Conservation (phyloP, 768 basidiomycete species). For the Russula brevipes region DNA sequence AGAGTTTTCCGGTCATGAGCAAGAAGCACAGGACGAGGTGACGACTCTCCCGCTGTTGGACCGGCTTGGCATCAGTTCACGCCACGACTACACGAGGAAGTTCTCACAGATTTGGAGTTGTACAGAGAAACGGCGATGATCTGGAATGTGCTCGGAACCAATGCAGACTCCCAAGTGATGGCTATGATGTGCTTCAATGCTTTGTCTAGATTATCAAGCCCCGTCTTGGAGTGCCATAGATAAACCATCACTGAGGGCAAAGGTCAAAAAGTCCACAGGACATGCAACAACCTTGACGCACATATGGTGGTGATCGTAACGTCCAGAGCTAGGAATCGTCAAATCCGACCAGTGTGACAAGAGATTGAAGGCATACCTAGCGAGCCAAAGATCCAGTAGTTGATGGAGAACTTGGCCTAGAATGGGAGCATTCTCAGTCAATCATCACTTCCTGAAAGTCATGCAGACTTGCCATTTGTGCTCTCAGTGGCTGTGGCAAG, state of each 20-base stretch:
- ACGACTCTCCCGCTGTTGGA: constrained; percentile 10
- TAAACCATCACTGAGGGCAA: constrained; percentile 35
- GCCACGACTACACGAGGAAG: background rate
- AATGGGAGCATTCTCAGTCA: background rate
- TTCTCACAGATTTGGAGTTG: constrained; percentile 34
- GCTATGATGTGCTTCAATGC: constrained; percentile 38
- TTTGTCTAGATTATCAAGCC: constrained; percentile 35
- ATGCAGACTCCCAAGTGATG: constrained; percentile 39
- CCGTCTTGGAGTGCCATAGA: constrained; percentile 40
- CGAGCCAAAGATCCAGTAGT: constrained; percentile 44
- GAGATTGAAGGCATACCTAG: constrained; percentile 31
- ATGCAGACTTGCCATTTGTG: constrained; percentile 13
- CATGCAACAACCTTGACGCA: constrained; percentile 25
- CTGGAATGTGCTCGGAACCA: constrained; percentile 35
- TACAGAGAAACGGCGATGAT: constrained; percentile 32
- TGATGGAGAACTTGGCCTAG: constrained; percentile 41
- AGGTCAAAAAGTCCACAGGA: constrained; percentile 1
- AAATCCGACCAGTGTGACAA: background rate
- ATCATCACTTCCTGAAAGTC: background rate
- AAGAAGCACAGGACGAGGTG: constrained; percentile 45
- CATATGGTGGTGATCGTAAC: constrained; percentile 37
- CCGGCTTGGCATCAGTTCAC: background rate
- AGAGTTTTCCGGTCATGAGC: constrained; percentile 48
- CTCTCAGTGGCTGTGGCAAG: constrained; percentile 16
- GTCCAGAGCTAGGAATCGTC: constrained; percentile 36